Evolutionary conservation across 208 protist genomes (phyloP), one percentile per base, ranked within the genome.

Genomic region (Trypanosoma theileri): DNA sequence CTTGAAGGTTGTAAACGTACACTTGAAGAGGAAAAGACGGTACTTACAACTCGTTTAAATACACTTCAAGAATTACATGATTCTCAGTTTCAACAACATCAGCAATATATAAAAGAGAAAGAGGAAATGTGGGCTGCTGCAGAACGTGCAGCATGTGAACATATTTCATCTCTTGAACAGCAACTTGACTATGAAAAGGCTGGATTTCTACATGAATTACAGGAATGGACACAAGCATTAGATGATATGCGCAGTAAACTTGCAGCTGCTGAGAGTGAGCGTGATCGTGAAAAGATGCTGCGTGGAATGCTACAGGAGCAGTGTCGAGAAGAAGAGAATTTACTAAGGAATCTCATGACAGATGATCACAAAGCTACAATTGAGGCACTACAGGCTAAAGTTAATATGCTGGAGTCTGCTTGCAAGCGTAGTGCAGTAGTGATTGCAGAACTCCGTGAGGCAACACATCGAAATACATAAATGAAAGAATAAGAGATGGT

Each of bases 371-470:
- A 28, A 19, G 31, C 12, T 11, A 35, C 11, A 48, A 45, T 59
- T 41, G 26, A 53, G 24, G 22, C 3, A 17, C 19, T 91, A 19
- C 68, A 65, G 41, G 51, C 72, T 16, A 81, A 80, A 16, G 75
- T 88, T 56, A 44, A 66, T 17, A 41, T 79, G 26, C 66, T 92
- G 21, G 86, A 95, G 62, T 57, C 67, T 42, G 77, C 80, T 11
- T 91, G 84, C 51, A 76, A 66, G 17, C 66, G 73, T 26, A 88
- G 86, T 59, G 79, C 82, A 0, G 45, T 51, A 12, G 88, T 88
- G 4, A 93, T 93, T 62, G 66, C 83, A 13, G 78, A 79, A 35
- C 73, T 93, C 40, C 79, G 88, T 14, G 88, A 91, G 52, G 54
- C 66, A n/a, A 59, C 83, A 24, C 76, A 89, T 40, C 73, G 63